Percentiles rank a stretch among this genome's conserved stretches.
These are phyloP conservation scores for Davidsoniella virescens DNA, from an alignment of 2,329 filamentous ascomycete species.

Conservation along the genomic window DNA sequence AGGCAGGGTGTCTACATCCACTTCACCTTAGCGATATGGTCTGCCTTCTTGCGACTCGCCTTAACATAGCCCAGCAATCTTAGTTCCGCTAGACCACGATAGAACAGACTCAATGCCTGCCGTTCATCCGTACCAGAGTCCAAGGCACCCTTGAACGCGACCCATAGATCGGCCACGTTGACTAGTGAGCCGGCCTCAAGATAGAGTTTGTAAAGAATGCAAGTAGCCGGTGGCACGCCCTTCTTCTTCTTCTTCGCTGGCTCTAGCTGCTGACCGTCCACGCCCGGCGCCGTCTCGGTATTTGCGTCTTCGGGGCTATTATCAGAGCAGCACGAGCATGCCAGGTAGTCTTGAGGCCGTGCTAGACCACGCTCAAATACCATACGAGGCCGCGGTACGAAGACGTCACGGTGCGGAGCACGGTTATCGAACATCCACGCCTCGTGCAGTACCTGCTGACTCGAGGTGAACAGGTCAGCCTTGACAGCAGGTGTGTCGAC, in stretches of 20 bases:
- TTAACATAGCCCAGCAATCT: conserved; percentile 77
- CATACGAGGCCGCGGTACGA: conserved; percentile 55
- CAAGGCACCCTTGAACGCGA: conserved; percentile 53
- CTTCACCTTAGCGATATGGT: conserved; percentile 82
- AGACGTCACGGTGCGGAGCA: conserved; percentile 54
- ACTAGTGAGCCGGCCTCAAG: conserved; percentile 60
- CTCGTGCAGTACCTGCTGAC: conserved; percentile 47
- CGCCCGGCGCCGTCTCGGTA: neutral
- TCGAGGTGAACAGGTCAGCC: conserved; percentile 18
- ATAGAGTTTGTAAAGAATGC: conserved; percentile 65
- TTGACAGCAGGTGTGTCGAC: conserved; percentile 19
- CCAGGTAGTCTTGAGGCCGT: conserved; percentile 61
- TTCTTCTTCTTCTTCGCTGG: conserved; percentile 20
- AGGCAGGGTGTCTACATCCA: conserved; percentile 36
- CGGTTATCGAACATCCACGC: conserved; percentile 60
- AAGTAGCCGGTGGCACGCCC: conserved; percentile 42
- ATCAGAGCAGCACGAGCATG: conserved; percentile 47
- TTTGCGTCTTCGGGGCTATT: conserved; percentile 15
- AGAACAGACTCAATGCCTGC: conserved; percentile 59
- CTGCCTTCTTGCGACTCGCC: conserved; percentile 74
- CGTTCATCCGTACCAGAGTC: conserved; percentile 32
- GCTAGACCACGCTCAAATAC: conserved; percentile 56
- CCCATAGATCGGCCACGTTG: conserved; percentile 67
- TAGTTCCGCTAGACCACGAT: conserved; percentile 70
- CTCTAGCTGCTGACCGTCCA: neutral